Evolutionary conservation across 176 grass and related monocot genomes (phyloP).

Genomic region (Microstegium vimineum): DNA sequence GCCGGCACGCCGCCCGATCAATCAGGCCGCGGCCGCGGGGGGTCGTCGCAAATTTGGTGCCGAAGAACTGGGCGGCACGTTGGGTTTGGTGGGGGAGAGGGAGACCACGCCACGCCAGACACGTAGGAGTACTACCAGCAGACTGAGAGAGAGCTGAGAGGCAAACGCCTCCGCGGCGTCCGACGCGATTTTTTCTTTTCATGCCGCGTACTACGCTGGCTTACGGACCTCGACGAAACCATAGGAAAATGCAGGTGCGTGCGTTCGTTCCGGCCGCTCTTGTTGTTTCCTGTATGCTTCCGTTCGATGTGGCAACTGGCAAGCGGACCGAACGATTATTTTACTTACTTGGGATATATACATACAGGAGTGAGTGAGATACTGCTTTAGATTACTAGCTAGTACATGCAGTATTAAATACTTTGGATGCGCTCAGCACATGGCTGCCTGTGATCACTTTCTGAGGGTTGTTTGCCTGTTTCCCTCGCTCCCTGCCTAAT

Average conservation of each 20-base stretch:
- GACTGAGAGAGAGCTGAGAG: neutral
- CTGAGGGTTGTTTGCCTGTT: slow-evolving; percentile 13
- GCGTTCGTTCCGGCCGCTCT: neutral
- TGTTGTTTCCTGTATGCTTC: slow-evolving; percentile 2
- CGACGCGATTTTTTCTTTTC: neutral
- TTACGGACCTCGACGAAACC: neutral
- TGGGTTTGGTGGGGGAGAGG: neutral
- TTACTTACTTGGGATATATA: neutral
- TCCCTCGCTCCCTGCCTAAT: too few relatives aligned
- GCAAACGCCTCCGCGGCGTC: neutral
- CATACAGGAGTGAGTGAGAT: neutral
- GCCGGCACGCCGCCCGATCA: slow-evolving; percentile 1
- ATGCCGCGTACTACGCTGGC: neutral
- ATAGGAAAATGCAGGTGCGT: neutral
- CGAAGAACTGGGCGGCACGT: slow-evolving; percentile 22
- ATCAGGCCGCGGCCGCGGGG: neutral
- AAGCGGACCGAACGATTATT: neutral
- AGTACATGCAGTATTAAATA: neutral
- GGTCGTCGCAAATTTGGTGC: slow-evolving; percentile 26
- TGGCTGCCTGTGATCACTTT: slow-evolving; percentile 17
- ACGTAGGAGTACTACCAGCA: neutral
- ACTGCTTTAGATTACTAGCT: neutral
- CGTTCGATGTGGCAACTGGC: neutral
- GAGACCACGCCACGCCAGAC: neutral
- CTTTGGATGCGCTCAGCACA: slow-evolving; percentile 24